phyloP scores from a whole-genome alignment of 345 rosid genomes.

The Geranium rotundifolium region DNA sequence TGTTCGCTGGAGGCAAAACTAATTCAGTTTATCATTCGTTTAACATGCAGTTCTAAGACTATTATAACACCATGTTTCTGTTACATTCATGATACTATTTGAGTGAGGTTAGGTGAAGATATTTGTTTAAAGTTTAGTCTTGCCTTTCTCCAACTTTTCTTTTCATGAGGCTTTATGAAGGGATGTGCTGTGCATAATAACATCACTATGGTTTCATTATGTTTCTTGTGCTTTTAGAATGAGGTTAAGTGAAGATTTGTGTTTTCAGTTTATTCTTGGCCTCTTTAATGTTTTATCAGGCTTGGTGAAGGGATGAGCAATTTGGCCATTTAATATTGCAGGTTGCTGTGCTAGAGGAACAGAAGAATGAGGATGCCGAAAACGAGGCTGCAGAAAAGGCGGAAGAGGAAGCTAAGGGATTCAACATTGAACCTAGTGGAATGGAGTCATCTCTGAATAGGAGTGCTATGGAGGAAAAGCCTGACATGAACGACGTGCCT shows the following conservation, averaged over 20 bases:
- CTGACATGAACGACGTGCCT: slow-evolving; percentile 62
- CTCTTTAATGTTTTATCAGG: neutral
- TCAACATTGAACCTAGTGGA: slow-evolving; percentile 12
- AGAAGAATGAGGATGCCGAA: slow-evolving; percentile 42
- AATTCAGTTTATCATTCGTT: too few relatives aligned
- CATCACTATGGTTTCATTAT: neutral
- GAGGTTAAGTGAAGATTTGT: neutral
- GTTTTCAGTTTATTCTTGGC: neutral
- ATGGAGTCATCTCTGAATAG: slow-evolving; percentile 28
- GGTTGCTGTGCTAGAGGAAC: slow-evolving; percentile 70
- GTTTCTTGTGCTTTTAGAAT: neutral
- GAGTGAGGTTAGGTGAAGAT: too few relatives aligned
- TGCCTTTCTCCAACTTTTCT: too few relatives aligned
- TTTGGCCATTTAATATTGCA: slow-evolving; percentile 27
- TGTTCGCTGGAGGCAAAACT: too few relatives aligned
- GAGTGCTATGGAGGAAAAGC: slow-evolving; percentile 46
- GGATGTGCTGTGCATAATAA: too few relatives aligned
- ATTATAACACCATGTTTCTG: too few relatives aligned
- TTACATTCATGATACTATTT: too few relatives aligned
- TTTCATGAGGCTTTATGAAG: too few relatives aligned
- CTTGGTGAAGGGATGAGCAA: slow-evolving; percentile 5
- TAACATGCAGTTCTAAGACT: too few relatives aligned
- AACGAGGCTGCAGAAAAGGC: slow-evolving; percentile 39
- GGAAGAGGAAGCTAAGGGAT: slow-evolving; percentile 46
- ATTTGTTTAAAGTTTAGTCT: too few relatives aligned